These are phyloP conservation scores for Thielaviopsis populi DNA, from an alignment of 2,329 filamentous ascomycete genomes.

Conservation along the genomic window DNA sequence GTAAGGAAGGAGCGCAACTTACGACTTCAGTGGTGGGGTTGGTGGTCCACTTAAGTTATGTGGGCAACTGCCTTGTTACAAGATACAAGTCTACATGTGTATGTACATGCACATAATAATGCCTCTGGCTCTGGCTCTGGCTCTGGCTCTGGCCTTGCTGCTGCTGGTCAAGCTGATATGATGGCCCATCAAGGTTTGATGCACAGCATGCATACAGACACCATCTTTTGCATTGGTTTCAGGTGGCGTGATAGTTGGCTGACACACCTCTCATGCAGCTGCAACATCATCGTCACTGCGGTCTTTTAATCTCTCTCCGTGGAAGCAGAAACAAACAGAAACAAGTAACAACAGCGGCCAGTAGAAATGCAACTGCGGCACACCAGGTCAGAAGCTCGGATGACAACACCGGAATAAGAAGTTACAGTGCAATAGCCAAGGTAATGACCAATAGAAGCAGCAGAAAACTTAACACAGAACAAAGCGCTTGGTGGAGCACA, in stretches of 20 bases:
- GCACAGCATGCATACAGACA: background rate
- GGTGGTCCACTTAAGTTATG: background rate
- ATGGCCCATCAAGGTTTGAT: background rate
- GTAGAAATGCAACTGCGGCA: background rate
- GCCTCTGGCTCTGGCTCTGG: too few relatives aligned
- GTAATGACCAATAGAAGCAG: background rate
- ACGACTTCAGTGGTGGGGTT: background rate
- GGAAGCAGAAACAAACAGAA: background rate
- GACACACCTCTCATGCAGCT: constrained; percentile 5
- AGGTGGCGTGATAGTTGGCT: constrained; percentile 20
- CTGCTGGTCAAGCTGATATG: too few relatives aligned
- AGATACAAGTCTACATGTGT: background rate
- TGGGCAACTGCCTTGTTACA: background rate
- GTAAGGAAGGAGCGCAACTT: background rate
- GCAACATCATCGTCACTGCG: background rate
- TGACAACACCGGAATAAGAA: background rate
- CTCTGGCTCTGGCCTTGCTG: too few relatives aligned
- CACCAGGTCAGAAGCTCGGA: background rate
- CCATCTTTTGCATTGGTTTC: constrained; percentile 10
- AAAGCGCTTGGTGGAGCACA: background rate
- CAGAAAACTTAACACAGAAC: background rate
- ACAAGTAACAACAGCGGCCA: background rate
- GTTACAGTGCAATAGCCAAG: background rate
- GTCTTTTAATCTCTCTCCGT: background rate
- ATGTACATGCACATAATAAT: background rate